Evolutionary conservation across 768 basidiomycete species (phyloP).

Genomic region (Psilocybe sp.): DNA sequence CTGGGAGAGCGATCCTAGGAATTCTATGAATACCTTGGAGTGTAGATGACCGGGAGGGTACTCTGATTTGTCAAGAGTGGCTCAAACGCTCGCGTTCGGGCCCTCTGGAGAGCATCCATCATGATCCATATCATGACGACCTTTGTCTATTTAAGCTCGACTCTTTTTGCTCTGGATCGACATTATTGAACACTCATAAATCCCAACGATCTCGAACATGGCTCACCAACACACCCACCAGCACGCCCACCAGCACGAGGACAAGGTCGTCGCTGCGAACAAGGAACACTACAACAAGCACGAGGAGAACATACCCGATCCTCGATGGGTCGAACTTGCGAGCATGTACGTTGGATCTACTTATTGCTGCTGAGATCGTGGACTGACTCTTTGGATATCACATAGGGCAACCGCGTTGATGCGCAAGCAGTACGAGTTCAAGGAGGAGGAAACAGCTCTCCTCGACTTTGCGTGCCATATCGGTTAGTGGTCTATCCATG

Average conservation of each 20-base stretch:
- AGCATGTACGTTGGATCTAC: slow-evolving; percentile 16
- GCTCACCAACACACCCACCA: slow-evolving; percentile 8
- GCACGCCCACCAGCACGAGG: slow-evolving; percentile 1
- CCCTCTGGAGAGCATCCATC: too few relatives aligned
- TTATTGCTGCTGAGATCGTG: not conserved
- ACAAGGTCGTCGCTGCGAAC: slow-evolving; percentile 30
- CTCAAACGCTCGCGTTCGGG: too few relatives aligned
- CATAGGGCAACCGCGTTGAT: slow-evolving; percentile 34
- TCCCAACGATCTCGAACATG: not conserved
- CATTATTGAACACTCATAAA: not conserved
- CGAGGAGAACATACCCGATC: slow-evolving; percentile 15
- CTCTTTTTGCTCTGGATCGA: too few relatives aligned
- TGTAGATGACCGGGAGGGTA: too few relatives aligned
- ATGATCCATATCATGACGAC: too few relatives aligned
- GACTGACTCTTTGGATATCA: too few relatives aligned
- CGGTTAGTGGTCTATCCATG: slow-evolving; percentile 33
- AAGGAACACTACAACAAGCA: slow-evolving; percentile 30
- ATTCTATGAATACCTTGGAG: too few relatives aligned
- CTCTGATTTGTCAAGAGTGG: too few relatives aligned
- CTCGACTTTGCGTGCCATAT: slow-evolving; percentile 79
- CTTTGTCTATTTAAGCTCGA: too few relatives aligned
- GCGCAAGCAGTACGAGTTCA: slow-evolving; percentile 42
- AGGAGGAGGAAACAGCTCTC: slow-evolving; percentile 51
- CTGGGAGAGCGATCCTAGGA: too few relatives aligned
- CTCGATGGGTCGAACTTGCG: slow-evolving; percentile 21